Base-by-base conservation (phyloP, 352 stramenopile genomes). In the Saprolegnia diclina region DNA sequence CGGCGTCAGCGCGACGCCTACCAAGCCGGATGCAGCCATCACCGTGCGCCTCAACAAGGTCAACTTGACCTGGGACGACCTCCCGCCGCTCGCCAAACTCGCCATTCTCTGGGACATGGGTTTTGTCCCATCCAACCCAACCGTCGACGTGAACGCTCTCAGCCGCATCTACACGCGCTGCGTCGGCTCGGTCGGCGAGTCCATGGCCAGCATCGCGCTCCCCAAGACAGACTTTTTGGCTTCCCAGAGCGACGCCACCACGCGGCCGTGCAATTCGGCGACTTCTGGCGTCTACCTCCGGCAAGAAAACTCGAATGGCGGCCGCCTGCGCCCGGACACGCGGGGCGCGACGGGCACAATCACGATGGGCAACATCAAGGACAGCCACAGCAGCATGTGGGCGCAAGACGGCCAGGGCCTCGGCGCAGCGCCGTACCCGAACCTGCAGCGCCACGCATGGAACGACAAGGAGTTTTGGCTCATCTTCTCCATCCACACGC, bases 21-120 rank as follows among this genome's bases (percentile, higher is more conserved):
- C 14, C 38, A 11, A n/a, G 13, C 42, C 35, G 6, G 29, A 37
- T 6, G 7, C 37, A 7, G 10, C 42, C 21, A 26, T 69, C 18
- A 38, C n/a, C 19, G 37, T 26, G 18, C 44, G 63, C 1, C 32
- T 69, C 44, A 22, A 22, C 13, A 24, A 24, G 7, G 4, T 40
- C 2, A 37, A 16, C 11, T 38, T 69, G 19, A 46, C 16, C 11
- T 69, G 44, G 45, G 53, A n/a, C 4, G 50, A 69, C 18, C 45
- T 69, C 29, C n/a, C 32, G n/a, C 14, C 19, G 11, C 24, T 69
- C 5, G 48, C 48, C 4, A 29, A 61, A 62, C 63, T n/a, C 19
- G 63, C 63, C 11, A 11, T 69, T 3, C 63, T 69, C 11, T 69
- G 63, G 63, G 63, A 69, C 21, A 46, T 45, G 63, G 63, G 63